Percentiles rank a stretch among this genome's conserved stretches.
phyloP scores from a whole-genome alignment of 2,329 filamentous ascomycete species.

The Epichloe sylvatica region DNA sequence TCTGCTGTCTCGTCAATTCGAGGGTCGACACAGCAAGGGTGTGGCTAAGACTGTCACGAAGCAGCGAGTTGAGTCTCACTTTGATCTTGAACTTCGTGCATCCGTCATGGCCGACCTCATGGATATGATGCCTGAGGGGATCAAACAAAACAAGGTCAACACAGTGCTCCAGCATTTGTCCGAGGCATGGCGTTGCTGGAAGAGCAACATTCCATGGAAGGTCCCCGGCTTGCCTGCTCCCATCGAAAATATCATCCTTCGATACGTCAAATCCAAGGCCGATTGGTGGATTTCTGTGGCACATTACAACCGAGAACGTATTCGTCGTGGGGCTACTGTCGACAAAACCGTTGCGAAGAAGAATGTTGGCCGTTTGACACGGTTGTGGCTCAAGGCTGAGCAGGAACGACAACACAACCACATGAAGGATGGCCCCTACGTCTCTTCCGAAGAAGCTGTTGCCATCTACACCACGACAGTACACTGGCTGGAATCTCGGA shows the following conservation, averaged over 20 bases:
- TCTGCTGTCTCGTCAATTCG: constrained; percentile 89
- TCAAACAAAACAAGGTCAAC: constrained; percentile 99
- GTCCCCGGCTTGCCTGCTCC: constrained; percentile 90
- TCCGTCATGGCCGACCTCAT: constrained; percentile 98
- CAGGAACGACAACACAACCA: constrained; percentile 98
- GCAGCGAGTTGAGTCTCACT: constrained; percentile 96
- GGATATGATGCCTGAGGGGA: constrained; percentile 99
- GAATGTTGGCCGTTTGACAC: constrained; percentile 86
- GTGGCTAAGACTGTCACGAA: constrained; percentile 99
- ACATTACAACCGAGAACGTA: constrained; percentile 96
- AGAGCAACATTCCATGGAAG: constrained; percentile 99
- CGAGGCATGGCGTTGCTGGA: constrained; percentile 98
- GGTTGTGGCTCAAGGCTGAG: constrained; percentile 94
- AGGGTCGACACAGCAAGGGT: constrained; percentile 95
- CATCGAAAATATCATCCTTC: constrained; percentile 96
- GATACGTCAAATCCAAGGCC: constrained; percentile 97
- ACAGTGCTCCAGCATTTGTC: constrained; percentile 93
- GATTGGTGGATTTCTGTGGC: constrained; percentile 99
- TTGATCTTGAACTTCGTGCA: constrained; percentile 89
- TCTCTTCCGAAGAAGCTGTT: constrained; percentile 95
- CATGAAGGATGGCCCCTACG: constrained; percentile 97
- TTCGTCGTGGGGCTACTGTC: constrained; percentile 87
- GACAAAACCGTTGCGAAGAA: constrained; percentile 99
- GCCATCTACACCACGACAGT: constrained; percentile 98
- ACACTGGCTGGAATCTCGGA: constrained; percentile 95